phyloP scores from a whole-genome alignment of 2,329 filamentous ascomycete genomes.

The Diaporthe sp. region DNA sequence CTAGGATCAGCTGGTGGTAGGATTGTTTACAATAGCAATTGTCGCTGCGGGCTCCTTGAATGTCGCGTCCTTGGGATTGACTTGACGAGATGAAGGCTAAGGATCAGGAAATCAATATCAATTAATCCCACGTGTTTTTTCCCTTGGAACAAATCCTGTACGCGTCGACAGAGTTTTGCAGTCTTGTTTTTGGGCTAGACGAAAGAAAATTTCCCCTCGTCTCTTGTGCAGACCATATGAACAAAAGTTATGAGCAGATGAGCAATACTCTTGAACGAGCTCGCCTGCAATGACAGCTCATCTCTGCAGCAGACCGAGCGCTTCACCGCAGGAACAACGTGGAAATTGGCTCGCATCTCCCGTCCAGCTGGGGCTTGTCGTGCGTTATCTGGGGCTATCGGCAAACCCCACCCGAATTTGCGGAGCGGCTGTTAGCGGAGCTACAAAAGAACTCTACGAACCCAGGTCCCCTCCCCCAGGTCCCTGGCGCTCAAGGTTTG shows the following conservation, averaged over 20 bases:
- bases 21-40: conserved; percentile 18
- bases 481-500: conserved; percentile 23
- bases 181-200: not conserved
- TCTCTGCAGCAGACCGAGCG: conserved; percentile 20
- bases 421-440: conserved; percentile 35
- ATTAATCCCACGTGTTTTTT: conserved; percentile 20
- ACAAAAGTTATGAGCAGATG: not conserved
- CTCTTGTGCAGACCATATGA: not conserved
- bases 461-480: not conserved
- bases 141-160: not conserved
- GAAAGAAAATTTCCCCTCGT: not conserved
- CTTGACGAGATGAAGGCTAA: conserved; percentile 24
- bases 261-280: not conserved
- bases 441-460: conserved; percentile 28
- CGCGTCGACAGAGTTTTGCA: not conserved
- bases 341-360: conserved; percentile 31
- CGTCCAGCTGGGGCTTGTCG: conserved; percentile 22
- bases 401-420: conserved; percentile 17
- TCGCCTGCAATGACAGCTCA: conserved; percentile 32
- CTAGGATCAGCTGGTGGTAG: conserved; percentile 2
- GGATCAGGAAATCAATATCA: conserved; percentile 8
- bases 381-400: conserved; percentile 29
- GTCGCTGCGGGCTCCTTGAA: conserved; percentile 22
- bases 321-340: conserved; percentile 32
- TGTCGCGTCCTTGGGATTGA: not conserved